These are phyloP conservation scores for Amanita thiersii DNA, from an alignment of 768 basidiomycete species.

Conservation along the genomic window DNA sequence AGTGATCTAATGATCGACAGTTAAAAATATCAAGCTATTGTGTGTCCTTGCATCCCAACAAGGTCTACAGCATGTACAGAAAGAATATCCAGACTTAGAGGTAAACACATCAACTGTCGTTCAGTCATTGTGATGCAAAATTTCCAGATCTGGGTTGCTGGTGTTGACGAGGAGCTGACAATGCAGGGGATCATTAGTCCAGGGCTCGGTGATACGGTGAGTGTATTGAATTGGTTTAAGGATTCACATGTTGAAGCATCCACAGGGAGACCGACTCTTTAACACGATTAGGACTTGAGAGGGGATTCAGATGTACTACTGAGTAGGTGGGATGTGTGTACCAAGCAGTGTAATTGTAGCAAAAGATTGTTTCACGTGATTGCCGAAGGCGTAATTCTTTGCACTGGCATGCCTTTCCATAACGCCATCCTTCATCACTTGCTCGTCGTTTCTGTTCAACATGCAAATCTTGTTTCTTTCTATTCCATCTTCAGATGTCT, in stretches of 20 bases:
- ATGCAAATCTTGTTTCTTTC: constrained; percentile 13
- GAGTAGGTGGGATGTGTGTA: not conserved
- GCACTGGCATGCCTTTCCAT: constrained; percentile 31
- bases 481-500: constrained; percentile 31
- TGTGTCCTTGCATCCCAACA: constrained; percentile 71
- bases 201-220: constrained; percentile 84
- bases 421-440: no score
- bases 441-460: constrained; percentile 6
- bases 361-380: constrained; percentile 14
- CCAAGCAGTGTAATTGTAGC: not conserved
- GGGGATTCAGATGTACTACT: no score
- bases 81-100: constrained; percentile 73
- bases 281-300: constrained; percentile 48
- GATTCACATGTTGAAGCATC: not conserved
- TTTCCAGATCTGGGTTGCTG: constrained; percentile 77
- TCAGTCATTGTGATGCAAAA: not conserved
- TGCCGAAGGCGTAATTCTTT: constrained; percentile 36
- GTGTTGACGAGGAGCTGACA: constrained; percentile 69
- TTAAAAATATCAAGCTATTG: constrained; percentile 71
- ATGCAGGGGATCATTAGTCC: constrained; percentile 76
- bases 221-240: constrained; percentile 18
- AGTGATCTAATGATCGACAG: constrained; percentile 21
- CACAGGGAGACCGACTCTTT: constrained; percentile 82
- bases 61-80: constrained; percentile 61
- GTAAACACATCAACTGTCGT: constrained; percentile 26